Evolutionary conservation across 108 stramenopile species (phyloP), one percentile per base, ranked within the genome.

Genomic region (Nannochloropsis salina): DNA sequence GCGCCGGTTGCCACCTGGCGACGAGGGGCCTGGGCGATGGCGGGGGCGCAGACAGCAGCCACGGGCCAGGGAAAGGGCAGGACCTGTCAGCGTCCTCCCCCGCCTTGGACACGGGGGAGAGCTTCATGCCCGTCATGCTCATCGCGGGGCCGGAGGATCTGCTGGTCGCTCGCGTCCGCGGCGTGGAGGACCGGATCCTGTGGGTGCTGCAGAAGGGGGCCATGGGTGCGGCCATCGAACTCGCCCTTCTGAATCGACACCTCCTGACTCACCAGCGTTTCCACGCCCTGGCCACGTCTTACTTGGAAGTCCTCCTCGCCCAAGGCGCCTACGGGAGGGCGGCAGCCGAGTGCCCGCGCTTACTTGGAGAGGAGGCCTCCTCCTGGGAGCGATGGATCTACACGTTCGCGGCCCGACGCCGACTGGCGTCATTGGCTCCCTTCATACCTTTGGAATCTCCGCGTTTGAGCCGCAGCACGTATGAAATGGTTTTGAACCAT

Each of bases 301-400:
- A 84, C 5, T 10, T 90, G 85, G 88, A 90, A 42, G 85, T 86
- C 10, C 89, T 90, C 40, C 84, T 90, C 85, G 42, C 43, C 9
- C 42, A 22, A 42, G 88, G 83, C n/a, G 85, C 84, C 42, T 88
- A 43, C 82, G 85, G 82, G 22, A 31, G 18, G 31, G 89, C 89
- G 18, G 89, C 89, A 22, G 87, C 82, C 20, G 89, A 88, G 80
- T 88, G 87, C 43, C 87, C 85, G 18, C 43, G 44, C 43, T 86
- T 90, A 41, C 83, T 90, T 8, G 89, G 86, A 9, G 87, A 40
- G 18, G 87, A 90, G 42, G 81, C 84, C 31, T 61, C 88, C 12
- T 80, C 45, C 85, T 90, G 89, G 89, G 89, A 90, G 82, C 82
- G 87, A 21, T 90, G 89, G 89, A 90, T 90, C 80, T 88, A 86